These are phyloP conservation scores for Withania somnifera DNA, from an alignment of 305 asterid species.

Conservation along the genomic window DNA sequence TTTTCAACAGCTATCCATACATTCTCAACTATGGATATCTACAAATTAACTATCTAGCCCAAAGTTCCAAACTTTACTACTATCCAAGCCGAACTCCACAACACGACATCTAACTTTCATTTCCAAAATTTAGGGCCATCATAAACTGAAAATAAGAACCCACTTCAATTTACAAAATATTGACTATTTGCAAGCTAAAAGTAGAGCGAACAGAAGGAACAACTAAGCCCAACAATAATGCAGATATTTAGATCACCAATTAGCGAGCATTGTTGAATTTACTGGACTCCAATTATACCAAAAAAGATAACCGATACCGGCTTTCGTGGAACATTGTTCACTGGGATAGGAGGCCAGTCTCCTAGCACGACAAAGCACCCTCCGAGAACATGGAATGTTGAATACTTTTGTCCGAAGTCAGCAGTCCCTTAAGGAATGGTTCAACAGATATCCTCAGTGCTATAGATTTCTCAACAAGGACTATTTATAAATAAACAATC, in stretches of 20 bases:
- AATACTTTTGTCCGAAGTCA: background rate
- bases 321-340: background rate
- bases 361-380: background rate
- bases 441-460: background rate
- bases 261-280: background rate
- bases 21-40: too few species aligned
- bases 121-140: background rate
- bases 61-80: constrained; percentile 5
- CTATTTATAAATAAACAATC: background rate
- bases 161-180: background rate
- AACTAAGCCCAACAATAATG: background rate
- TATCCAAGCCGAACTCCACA: constrained; percentile 9
- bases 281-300: background rate
- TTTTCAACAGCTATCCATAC: too few species aligned
- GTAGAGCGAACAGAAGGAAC: background rate
- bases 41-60: background rate
- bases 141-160: background rate
- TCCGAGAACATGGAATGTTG: background rate
- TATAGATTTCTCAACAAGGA: background rate
- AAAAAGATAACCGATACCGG: background rate
- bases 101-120: background rate
- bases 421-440: background rate
- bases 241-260: background rate
- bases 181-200: background rate
- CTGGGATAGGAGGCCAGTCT: background rate